Evolutionary conservation across 441 rosid species (phyloP), one percentile per base, ranked within the genome.

Genomic region (Hura crepitans): DNA sequence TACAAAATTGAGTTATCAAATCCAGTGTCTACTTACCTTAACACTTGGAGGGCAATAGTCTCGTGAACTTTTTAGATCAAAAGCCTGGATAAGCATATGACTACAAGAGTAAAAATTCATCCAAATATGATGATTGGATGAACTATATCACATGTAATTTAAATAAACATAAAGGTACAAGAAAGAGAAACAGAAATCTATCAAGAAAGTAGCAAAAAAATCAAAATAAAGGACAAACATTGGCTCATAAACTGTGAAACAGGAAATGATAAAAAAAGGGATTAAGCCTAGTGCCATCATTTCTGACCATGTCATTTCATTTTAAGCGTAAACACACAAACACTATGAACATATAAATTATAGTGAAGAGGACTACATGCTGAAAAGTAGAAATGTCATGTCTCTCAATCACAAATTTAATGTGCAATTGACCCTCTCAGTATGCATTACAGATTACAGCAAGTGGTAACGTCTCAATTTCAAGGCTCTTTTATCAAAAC

Each of bases 1-100:
- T 50, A 59, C 64, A 66, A 72, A 56, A 0, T 47, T 57, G 17
- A 7, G 8, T 28, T 33, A 14, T 10, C 17, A 46, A 49, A 27
- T 30, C 5, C 39, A 61, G 18, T 56, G 59, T 60, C 50, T 28
- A 65, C 63, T 77, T 81, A 87, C 96, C 94, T 86, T 81, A 33
- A 55, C 75, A 77, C 77, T 81, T 15, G 87, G 85, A 39, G 84
- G 75, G 72, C 75, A 78, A 84, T 83, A 82, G 73, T 81, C 81
- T 64, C 75, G 81, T 59, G 96, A 84, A 80, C 96, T 88, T 82
- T 82, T 81, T 47, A 91, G 85, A 79, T 91, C 81, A 46, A 91
- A 92, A 43, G 93, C 96, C 97, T 94, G 91, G 83, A 79, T 65
- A 80, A 13, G 47, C 55, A 64, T 31, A 66, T 31, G 18, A 66